Evolutionary conservation across 768 basidiomycete species (phyloP).

Genomic region (Termitomyces sp.): DNA sequence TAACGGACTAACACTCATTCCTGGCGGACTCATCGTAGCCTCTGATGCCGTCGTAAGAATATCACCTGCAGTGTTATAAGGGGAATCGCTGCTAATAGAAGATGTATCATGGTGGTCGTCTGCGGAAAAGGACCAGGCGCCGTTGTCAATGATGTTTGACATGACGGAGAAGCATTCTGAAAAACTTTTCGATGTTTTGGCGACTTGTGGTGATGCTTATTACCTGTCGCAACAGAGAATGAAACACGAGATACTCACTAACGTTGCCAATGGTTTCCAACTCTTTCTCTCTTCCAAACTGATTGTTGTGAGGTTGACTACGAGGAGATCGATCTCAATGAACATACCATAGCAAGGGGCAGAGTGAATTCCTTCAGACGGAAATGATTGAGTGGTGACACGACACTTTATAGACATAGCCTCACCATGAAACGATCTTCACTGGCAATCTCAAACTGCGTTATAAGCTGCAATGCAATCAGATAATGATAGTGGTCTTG

Average conservation of each 20-base stretch:
- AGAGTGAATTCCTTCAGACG: constrained; percentile 57
- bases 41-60: background rate
- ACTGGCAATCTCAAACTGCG: constrained; percentile 57
- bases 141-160: constrained; percentile 30
- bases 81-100: constrained; percentile 39
- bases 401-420: background rate
- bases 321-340: background rate
- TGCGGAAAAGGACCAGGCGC: constrained; percentile 18
- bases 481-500: background rate
- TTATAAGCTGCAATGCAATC: constrained; percentile 45
- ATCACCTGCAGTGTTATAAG: constrained; percentile 5
- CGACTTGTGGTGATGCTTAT: constrained; percentile 23
- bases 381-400: background rate
- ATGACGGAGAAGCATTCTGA: constrained; percentile 47
- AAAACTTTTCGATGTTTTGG: constrained; percentile 51
- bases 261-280: constrained; percentile 63
- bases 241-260: constrained; percentile 32
- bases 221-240: background rate
- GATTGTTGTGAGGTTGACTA: background rate
- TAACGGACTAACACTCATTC: constrained; percentile 26
- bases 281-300: constrained; percentile 72
- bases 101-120: constrained; percentile 39
- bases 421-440: constrained; percentile 62
- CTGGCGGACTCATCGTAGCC: constrained; percentile 19
- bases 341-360: constrained; percentile 54